phyloP scores from a whole-genome alignment of 257 asterid species.

The Euphrasia confusa region DNA sequence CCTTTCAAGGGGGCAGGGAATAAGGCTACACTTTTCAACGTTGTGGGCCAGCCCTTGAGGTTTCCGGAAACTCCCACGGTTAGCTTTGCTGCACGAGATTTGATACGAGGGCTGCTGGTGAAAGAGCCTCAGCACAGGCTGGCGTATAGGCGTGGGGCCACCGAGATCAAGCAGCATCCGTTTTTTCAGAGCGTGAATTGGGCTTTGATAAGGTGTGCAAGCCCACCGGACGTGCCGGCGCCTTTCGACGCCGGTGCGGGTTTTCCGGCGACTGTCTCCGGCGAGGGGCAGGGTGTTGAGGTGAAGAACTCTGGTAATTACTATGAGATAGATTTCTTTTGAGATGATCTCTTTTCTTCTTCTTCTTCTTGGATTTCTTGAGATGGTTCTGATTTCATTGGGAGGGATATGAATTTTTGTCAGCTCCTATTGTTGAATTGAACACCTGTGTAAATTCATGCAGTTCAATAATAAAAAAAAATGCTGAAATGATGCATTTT shows the following conservation, averaged over 20 bases:
- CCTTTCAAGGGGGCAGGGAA: conserved; percentile 57
- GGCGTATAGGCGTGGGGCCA: conserved; percentile 56
- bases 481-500: too few species aligned
- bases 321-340: conserved; percentile 58
- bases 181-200: conserved; percentile 60
- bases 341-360: conserved; percentile 7
- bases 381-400: conserved; percentile 13
- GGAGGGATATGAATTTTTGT: conserved; percentile 16
- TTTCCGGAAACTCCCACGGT: conserved; percentile 50
- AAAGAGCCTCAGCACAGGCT: conserved; percentile 64
- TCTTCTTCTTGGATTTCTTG: conserved; percentile 5
- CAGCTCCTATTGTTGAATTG: conserved; percentile 23
- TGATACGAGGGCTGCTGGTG: conserved; percentile 55
- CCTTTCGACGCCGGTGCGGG: conserved; percentile 27
- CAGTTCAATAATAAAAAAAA: conserved; percentile 7
- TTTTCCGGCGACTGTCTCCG: conserved; percentile 1
- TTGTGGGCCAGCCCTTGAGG: conserved; percentile 52
- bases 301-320: conserved; percentile 59
- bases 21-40: conserved; percentile 49
- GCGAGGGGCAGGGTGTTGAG: conserved; percentile 40
- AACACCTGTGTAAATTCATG: conserved; percentile 31
- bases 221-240: conserved; percentile 49
- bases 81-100: conserved; percentile 51
- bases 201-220: conserved; percentile 56
- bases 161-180: conserved; percentile 61